These are phyloP conservation scores for Pachysandra terminalis DNA, from an alignment of 164 flowering plant genomes.

Conservation along the genomic window DNA sequence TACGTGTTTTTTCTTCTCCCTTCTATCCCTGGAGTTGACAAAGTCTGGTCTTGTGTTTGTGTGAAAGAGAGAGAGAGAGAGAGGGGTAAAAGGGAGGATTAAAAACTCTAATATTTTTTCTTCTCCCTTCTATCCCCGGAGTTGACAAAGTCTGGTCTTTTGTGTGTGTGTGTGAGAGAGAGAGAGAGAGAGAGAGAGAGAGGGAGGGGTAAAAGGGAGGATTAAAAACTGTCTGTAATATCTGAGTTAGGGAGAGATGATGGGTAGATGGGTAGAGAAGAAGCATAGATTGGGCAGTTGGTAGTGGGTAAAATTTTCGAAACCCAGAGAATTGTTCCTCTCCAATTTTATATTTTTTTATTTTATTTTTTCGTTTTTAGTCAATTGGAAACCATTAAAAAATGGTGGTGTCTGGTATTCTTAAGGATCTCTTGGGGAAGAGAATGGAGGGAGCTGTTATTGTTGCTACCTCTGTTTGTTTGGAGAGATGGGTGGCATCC, in stretches of 20 bases:
- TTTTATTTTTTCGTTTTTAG: background rate
- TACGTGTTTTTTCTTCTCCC: background rate
- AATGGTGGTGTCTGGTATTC: background rate
- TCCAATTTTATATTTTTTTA: no score
- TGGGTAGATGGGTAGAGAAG: background rate
- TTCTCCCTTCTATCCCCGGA: background rate
- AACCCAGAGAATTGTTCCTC: background rate
- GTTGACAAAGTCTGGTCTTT: background rate
- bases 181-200: no score
- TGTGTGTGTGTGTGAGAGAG: no score
- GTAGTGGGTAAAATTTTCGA: background rate
- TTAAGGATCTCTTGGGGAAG: background rate
- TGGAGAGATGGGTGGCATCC: slow-evolving; percentile 19
- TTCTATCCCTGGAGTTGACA: background rate
- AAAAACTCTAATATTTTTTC: background rate
- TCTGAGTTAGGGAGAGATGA: background rate
- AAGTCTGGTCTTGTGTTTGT: background rate
- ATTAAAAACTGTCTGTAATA: background rate
- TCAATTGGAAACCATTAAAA: background rate
- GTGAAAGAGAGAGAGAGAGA: no score
- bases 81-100: background rate
- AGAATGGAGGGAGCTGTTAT: slow-evolving; percentile 6
- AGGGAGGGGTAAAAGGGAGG: background rate
- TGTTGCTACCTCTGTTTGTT: background rate
- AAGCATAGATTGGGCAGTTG: no score